Conservation (phyloP, 768 basidiomycete genomes). For the Guyanaporus albipodus region DNA sequence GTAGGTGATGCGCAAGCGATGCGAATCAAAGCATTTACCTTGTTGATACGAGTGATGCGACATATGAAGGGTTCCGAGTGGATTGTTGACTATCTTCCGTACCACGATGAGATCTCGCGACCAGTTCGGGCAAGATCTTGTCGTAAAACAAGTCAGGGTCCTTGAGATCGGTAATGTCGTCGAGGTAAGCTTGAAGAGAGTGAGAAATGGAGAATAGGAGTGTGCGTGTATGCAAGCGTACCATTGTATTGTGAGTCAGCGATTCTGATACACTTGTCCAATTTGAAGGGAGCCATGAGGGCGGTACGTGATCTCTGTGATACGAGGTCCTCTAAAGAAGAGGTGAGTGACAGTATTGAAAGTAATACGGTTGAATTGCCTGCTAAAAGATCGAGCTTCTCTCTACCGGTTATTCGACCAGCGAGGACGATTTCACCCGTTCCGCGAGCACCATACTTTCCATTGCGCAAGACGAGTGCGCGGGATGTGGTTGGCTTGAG, state of each 20-base stretch:
- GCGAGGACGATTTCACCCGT: slow-evolving; percentile 61
- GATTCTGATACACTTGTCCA: slow-evolving; percentile 60
- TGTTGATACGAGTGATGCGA: slow-evolving; percentile 57
- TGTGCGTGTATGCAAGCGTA: slow-evolving; percentile 30
- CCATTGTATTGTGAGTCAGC: slow-evolving; percentile 73
- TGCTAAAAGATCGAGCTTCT: slow-evolving; percentile 76
- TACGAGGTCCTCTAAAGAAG: slow-evolving; percentile 59
- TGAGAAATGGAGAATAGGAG: slow-evolving; percentile 9
- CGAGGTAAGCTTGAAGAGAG: slow-evolving; percentile 51
- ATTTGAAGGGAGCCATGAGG: slow-evolving; percentile 57
- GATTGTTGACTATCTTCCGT: slow-evolving; percentile 28
- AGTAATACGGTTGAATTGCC: slow-evolving; percentile 38
- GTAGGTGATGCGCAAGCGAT: slow-evolving; percentile 2
- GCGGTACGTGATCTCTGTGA: slow-evolving; percentile 50
- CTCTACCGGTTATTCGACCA: slow-evolving; percentile 65
- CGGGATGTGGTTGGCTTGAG: slow-evolving; percentile 64
- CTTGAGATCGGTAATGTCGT: slow-evolving; percentile 64
- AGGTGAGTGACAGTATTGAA: not conserved
- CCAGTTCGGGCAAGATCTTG: slow-evolving; percentile 53
- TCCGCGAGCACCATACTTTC: slow-evolving; percentile 68
- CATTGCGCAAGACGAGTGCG: slow-evolving; percentile 70
- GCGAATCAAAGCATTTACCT: slow-evolving; percentile 38
- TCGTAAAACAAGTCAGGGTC: slow-evolving; percentile 61
- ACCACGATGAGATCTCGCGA: slow-evolving; percentile 41
- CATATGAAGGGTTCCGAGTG: slow-evolving; percentile 41